Conservation (phyloP, 495 filamentous ascomycete species). For the Neurospora cerealis region DNA sequence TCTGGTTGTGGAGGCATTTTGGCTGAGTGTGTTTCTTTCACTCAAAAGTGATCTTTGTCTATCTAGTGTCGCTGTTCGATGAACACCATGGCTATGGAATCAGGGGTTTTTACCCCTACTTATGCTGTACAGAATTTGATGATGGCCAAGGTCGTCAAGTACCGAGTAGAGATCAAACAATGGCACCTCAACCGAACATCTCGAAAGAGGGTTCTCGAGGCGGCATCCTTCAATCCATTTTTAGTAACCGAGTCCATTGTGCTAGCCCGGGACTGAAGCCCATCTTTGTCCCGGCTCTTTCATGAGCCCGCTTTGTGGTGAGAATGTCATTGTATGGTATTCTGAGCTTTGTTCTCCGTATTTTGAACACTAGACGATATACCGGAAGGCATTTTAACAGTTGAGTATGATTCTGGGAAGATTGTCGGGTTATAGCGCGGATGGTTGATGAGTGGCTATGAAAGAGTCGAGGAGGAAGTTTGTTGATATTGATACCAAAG, state of each 20-base stretch:
- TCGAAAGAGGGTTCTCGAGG: neutral
- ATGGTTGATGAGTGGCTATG: neutral
- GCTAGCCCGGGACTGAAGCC: neutral
- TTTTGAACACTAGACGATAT: neutral
- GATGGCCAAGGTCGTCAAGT: neutral
- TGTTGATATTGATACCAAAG: neutral
- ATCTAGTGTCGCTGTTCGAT: neutral
- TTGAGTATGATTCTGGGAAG: neutral
- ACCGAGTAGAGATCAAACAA: neutral
- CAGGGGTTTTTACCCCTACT: neutral
- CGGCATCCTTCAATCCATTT: neutral
- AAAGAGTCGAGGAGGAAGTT: neutral
- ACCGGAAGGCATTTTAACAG: neutral
- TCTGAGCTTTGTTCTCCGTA: neutral
- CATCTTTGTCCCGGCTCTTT: neutral
- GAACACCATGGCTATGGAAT: neutral
- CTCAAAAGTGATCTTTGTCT: neutral
- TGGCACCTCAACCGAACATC: neutral
- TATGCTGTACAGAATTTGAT: neutral
- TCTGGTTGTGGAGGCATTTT: neutral
- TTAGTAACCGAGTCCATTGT: neutral
- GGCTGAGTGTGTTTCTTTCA: neutral
- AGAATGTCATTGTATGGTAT: neutral
- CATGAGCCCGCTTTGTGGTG: neutral
- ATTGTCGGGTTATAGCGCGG: neutral